Percentiles rank a stretch among this genome's conserved stretches.
Evolutionary conservation across 768 basidiomycete genomes (phyloP).

Genomic region (Polyporus arcularius): DNA sequence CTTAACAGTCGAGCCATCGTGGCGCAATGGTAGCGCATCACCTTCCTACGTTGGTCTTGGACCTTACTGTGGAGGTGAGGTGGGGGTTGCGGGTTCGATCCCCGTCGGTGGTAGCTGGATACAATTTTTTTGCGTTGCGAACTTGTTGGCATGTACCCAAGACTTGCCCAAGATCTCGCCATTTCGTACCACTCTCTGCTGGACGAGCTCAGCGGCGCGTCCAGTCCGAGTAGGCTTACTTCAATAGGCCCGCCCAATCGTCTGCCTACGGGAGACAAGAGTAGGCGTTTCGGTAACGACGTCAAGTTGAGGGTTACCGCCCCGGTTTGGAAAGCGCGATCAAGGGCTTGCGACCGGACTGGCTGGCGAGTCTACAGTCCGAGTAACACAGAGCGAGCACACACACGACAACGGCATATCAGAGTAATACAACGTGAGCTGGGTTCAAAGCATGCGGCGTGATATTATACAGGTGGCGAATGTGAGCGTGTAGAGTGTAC

Average conservation of each 20-base stretch:
- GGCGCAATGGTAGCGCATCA: conserved; percentile 39
- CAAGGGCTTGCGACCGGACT: not conserved
- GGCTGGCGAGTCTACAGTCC: not conserved
- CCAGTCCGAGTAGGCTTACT: too few relatives aligned
- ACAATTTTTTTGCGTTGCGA: not conserved
- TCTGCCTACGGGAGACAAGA: too few relatives aligned
- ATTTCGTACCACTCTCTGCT: too few relatives aligned
- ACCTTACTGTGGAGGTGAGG: conserved; percentile 16
- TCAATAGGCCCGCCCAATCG: too few relatives aligned
- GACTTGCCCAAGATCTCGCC: too few relatives aligned
- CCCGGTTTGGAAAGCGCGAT: too few relatives aligned
- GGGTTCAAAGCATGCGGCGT: conserved; percentile 11
- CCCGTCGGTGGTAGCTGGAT: conserved; percentile 32
- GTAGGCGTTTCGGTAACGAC: too few relatives aligned
- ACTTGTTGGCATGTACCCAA: too few relatives aligned
- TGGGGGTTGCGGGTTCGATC: conserved; percentile 38
- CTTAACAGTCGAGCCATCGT: conserved; percentile 28
- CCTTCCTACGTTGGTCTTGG: conserved; percentile 27
- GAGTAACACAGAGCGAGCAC: not conserved
- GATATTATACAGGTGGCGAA: conserved; percentile 21
- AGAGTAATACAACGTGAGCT: conserved; percentile 5
- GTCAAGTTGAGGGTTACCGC: too few relatives aligned
- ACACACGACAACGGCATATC: not conserved
- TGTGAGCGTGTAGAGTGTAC: conserved; percentile 4
- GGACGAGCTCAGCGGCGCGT: too few relatives aligned